Conservation (phyloP, 345 rosid species). For the Lumnitzera littorea region DNA sequence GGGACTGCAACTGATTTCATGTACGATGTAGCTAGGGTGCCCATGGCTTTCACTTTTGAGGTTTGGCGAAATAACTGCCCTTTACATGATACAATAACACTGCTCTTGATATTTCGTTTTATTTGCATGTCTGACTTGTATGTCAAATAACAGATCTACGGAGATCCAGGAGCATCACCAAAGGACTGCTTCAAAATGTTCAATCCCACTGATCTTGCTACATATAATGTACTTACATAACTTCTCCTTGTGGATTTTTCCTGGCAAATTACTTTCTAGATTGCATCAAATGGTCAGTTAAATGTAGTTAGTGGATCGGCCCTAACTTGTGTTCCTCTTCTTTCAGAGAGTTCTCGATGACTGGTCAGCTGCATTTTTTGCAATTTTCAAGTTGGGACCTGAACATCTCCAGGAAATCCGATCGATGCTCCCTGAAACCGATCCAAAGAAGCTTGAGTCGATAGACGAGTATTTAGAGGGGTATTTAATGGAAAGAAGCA, state of each 20-base stretch:
- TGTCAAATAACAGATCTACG: constrained; percentile 62
- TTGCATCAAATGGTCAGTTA: neutral
- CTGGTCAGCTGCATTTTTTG: constrained; percentile 83
- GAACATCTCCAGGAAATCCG: constrained; percentile 28
- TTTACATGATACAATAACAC: neutral
- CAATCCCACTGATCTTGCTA: constrained; percentile 70
- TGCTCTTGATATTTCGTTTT: neutral
- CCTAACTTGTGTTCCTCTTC: constrained; percentile 2
- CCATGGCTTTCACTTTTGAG: constrained; percentile 99
- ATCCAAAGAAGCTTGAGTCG: constrained; percentile 57
- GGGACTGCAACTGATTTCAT: constrained; percentile 98
- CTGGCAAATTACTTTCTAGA: neutral
- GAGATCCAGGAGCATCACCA: constrained; percentile 51
- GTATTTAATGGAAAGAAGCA: constrained; percentile 78
- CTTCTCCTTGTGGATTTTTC: neutral
- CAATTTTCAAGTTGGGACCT: constrained; percentile 59
- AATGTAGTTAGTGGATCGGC: neutral
- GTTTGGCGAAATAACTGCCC: constrained; percentile 32
- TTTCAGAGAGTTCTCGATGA: constrained; percentile 78
- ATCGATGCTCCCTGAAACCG: constrained; percentile 25
- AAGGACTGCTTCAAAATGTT: constrained; percentile 95
- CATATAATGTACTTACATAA: constrained; percentile 52
- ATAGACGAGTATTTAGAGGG: constrained; percentile 92
- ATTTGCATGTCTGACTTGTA: constrained; percentile 1
- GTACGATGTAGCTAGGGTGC: constrained; percentile 70